Conservation (phyloP, 306 rosid genomes). For the Prunus davidiana region DNA sequence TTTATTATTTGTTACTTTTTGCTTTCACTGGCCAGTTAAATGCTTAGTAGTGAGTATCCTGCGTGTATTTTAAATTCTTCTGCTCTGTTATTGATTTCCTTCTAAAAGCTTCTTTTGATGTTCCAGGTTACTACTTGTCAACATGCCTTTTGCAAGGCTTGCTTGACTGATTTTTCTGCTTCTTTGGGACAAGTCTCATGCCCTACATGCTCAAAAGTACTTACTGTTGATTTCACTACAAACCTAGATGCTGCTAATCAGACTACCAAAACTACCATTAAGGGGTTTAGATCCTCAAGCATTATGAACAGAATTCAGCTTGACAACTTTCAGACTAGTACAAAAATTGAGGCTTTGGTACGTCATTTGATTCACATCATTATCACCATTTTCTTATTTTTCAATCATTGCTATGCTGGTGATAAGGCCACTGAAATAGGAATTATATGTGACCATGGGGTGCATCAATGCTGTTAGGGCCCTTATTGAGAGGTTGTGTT, state of each 20-base stretch:
- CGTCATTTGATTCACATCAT: conserved; percentile 20
- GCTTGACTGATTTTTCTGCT: conserved; percentile 63
- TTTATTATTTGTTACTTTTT: background rate
- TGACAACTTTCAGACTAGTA: conserved; percentile 89
- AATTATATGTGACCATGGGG: background rate
- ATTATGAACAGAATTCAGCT: conserved; percentile 75
- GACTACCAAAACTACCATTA: conserved; percentile 53
- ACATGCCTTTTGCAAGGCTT: conserved; percentile 78
- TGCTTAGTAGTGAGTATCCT: background rate
- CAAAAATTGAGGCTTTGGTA: conserved; percentile 98
- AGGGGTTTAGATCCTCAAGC: conserved; percentile 84
- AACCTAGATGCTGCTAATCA: conserved; percentile 35
- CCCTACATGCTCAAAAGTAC: conserved; percentile 79
- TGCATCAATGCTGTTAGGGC: background rate
- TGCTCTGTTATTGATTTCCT: background rate
- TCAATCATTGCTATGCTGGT: background rate
- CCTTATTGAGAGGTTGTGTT: background rate
- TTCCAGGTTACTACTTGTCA: conserved; percentile 82
- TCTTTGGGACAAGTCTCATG: conserved; percentile 64
- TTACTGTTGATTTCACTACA: conserved; percentile 70
- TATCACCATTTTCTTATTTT: background rate
- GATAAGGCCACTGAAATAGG: background rate
- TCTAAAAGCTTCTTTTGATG: conserved; percentile 5
- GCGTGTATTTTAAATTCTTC: background rate
- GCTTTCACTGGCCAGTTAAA: background rate